phyloP scores from a whole-genome alignment of 2,329 filamentous ascomycete genomes.

The Scedosporium dehoogii region DNA sequence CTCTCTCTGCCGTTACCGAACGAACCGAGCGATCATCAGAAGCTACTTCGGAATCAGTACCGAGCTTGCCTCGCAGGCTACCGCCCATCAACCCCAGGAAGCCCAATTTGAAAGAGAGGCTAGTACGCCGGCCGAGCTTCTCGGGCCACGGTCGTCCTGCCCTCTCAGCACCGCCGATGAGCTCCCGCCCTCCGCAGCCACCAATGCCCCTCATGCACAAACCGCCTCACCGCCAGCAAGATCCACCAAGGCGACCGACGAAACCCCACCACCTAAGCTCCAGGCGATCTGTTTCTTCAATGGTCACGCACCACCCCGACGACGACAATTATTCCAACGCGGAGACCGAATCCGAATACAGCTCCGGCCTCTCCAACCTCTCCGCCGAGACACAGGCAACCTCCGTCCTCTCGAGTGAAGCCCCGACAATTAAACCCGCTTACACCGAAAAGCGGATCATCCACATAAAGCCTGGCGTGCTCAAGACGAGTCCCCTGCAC shows the following conservation, averaged over 20 bases:
- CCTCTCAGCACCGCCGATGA: not conserved
- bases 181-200: not conserved
- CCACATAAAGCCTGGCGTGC: not conserved
- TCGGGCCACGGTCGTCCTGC: not conserved
- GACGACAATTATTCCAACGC: not conserved
- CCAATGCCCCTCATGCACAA: not conserved
- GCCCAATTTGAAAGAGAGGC: not conserved
- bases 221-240: not conserved
- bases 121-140: constrained; percentile 1
- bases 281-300: not conserved
- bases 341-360: not conserved
- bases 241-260: not conserved
- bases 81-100: not conserved
- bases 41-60: not conserved
- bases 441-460: not conserved
- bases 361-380: constrained; percentile 5
- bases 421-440: not conserved
- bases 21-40: not conserved
- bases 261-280: not conserved
- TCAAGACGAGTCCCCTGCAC: not conserved
- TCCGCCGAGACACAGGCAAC: constrained; percentile 4
- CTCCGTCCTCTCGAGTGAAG: not conserved
- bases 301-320: not conserved
- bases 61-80: not conserved
- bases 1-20: constrained; percentile 2